Percentiles rank a stretch among this genome's conserved stretches.
Conservation (phyloP, 768 basidiomycete genomes). For the Basidioascus undulatus region DNA sequence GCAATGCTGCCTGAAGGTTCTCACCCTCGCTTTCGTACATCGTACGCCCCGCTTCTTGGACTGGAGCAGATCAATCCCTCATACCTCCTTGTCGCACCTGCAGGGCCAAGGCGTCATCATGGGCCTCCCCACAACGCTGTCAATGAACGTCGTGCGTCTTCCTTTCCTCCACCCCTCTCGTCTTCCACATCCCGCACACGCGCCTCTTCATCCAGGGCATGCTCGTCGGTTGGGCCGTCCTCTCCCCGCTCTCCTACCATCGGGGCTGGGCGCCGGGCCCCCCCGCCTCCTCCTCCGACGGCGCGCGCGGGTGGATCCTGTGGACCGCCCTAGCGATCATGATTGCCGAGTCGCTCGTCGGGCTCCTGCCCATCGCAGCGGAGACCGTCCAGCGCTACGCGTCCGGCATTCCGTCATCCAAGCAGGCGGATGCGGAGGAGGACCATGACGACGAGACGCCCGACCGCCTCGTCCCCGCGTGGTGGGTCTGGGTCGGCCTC, state of each 20-base stretch:
- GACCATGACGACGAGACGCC: conserved; percentile 49
- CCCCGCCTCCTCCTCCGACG: conserved; percentile 60
- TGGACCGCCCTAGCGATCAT: conserved; percentile 90
- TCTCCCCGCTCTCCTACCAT: conserved; percentile 66
- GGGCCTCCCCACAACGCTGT: conserved; percentile 81
- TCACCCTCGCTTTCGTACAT: conserved; percentile 78
- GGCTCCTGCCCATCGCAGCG: conserved; percentile 44
- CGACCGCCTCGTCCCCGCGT: conserved; percentile 52
- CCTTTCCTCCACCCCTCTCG: neutral
- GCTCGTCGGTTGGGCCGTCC: conserved; percentile 82
- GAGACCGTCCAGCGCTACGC: neutral
- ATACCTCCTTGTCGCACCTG: neutral
- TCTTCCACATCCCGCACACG: neutral
- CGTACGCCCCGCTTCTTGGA: conserved; percentile 16
- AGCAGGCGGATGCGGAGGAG: conserved; percentile 15
- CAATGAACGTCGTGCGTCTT: conserved; percentile 57
- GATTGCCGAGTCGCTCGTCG: conserved; percentile 75
- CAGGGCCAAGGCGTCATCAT: conserved; percentile 57
- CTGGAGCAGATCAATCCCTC: conserved; percentile 2
- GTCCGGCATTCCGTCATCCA: neutral
- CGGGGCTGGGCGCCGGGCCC: conserved; percentile 83
- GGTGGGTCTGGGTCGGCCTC: conserved; percentile 54
- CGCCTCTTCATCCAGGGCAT: conserved; percentile 36
- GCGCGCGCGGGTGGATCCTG: conserved; percentile 85
- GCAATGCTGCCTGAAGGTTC: conserved; percentile 22